Base-by-base conservation (phyloP, 2,329 filamentous ascomycete genomes). In the Periconia macrospinosa region DNA sequence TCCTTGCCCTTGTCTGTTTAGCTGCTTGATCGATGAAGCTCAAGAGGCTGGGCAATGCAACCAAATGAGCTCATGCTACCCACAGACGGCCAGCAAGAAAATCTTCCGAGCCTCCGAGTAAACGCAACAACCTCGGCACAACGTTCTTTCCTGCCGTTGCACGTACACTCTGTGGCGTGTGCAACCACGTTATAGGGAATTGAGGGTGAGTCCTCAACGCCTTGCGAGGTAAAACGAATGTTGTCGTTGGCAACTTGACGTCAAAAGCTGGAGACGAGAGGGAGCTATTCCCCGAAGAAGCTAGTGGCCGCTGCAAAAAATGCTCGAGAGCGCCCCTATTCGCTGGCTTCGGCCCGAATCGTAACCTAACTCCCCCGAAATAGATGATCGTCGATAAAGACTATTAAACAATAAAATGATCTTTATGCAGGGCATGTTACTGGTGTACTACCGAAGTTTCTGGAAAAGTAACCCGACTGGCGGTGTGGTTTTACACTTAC, bases 21-120 rank as follows among this genome's bases (percentile, higher is more conserved):
- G 40, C 30, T 58, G 30, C 49, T 19, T 35, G 41, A n/a, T 41
- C 41, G 33, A 44, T 49, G 58, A 59, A 54, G 56, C 53, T 57
- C 33, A 37, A 50, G 52, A 52, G 45, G 46, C 50, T 57, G 41
- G 56, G 55, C 56, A 53, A 45, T 61, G 57, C 49, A 58, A 59
- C 55, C 8, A 35, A 56, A 59, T 64, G 63, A 64, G 51, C 50
- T 64, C 58, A 61, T 61, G 20, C 14, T 20, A 18, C 30, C 41
- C 46, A 23, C n/a, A 41, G 13, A 13, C n/a, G 20, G n/a, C 5
- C 13, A 2, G n/a, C 41, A 20, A 13, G 15, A 14, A 18, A 44
- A 15, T 20, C 13, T 5, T 15, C 43, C 19, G 8, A 23, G 17
- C 13, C 6, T 15, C 43, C 19, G 8, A 23, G 17, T 9, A 13